A percentile compares a stretch with the other conserved stretches of the same genome.
These are phyloP conservation scores for Staphylotrichum longicolle DNA, from an alignment of 495 filamentous ascomycete species.

Conservation along the genomic window DNA sequence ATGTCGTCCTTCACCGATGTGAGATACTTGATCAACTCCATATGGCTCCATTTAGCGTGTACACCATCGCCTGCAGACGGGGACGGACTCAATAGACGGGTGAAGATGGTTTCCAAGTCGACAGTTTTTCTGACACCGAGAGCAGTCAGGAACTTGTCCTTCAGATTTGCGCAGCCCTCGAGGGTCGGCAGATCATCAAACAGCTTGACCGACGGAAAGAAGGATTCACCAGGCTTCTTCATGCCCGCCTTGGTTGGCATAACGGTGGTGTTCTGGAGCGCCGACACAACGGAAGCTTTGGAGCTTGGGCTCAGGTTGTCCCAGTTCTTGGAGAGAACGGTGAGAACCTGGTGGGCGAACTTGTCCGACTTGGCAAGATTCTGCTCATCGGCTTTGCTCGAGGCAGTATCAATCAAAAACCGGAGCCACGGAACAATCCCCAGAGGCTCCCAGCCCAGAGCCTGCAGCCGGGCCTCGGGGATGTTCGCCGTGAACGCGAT, in stretches of 20 bases:
- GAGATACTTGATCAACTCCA: conserved; percentile 91
- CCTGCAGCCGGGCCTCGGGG: conserved; percentile 60
- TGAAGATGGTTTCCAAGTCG: conserved; percentile 89
- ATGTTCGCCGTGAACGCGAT: conserved; percentile 65
- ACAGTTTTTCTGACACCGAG: conserved; percentile 86
- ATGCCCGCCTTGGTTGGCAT: conserved; percentile 92
- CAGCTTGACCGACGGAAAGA: conserved; percentile 87
- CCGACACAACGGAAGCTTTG: conserved; percentile 60
- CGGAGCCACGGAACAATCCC: conserved; percentile 78
- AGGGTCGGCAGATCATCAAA: conserved; percentile 91
- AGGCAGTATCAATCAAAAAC: conserved; percentile 66
- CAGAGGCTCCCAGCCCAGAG: conserved; percentile 79
- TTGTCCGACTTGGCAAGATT: conserved; percentile 65
- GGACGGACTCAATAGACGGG: conserved; percentile 64
- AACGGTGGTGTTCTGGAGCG: conserved; percentile 65
- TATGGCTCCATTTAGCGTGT: conserved; percentile 78
- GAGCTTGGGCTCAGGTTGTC: conserved; percentile 64
- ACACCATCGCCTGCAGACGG: conserved; percentile 39
- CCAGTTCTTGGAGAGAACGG: conserved; percentile 83
- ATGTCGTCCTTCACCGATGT: conserved; percentile 88
- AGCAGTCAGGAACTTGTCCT: conserved; percentile 81
- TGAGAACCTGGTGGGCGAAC: conserved; percentile 76
- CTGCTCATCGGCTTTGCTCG: conserved; percentile 38
- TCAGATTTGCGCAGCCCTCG: conserved; percentile 67
- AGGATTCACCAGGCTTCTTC: conserved; percentile 81